phyloP scores from a whole-genome alignment of 257 asterid genomes.

The Osmanthus fragrans region DNA sequence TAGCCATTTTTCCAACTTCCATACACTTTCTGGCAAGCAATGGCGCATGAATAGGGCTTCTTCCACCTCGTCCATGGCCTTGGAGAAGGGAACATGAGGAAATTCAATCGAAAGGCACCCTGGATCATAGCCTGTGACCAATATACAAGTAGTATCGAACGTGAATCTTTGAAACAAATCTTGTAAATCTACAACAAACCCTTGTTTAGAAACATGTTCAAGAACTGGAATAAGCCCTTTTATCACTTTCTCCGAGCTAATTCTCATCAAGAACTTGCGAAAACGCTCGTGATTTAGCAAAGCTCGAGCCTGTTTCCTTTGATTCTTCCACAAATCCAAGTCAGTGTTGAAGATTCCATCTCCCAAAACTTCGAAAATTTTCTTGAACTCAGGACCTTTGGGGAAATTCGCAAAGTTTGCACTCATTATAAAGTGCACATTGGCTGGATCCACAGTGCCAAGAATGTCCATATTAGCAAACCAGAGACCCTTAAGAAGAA shows the following conservation, averaged over 20 bases:
- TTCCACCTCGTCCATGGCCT: slow-evolving; percentile 69
- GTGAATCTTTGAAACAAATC: slow-evolving; percentile 61
- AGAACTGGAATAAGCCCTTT: slow-evolving; percentile 49
- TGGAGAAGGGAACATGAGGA: slow-evolving; percentile 57
- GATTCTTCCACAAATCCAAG: slow-evolving; percentile 47
- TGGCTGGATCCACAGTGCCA: slow-evolving; percentile 48
- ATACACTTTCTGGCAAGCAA: slow-evolving; percentile 43
- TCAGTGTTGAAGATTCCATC: slow-evolving; percentile 60
- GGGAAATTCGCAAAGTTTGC: slow-evolving; percentile 53
- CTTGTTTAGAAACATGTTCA: slow-evolving; percentile 33
- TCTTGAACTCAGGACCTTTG: slow-evolving; percentile 47
- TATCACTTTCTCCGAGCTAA: slow-evolving; percentile 45
- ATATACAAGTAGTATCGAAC: slow-evolving; percentile 52
- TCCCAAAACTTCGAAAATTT: slow-evolving; percentile 51
- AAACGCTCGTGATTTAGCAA: slow-evolving; percentile 47
- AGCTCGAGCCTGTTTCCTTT: slow-evolving; percentile 49
- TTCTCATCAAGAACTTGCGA: slow-evolving; percentile 42
- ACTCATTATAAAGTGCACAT: slow-evolving; percentile 60
- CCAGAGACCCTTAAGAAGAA: slow-evolving; percentile 43
- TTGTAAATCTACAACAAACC: slow-evolving; percentile 46
- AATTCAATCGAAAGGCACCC: slow-evolving; percentile 54
- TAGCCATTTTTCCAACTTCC: slow-evolving; percentile 44
- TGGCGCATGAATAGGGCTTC: slow-evolving; percentile 60
- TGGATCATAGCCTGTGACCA: slow-evolving; percentile 64
- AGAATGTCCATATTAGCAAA: slow-evolving; percentile 50